Evolutionary conservation across 768 basidiomycete genomes (phyloP).

Genomic region (Lactarius hengduanensis): DNA sequence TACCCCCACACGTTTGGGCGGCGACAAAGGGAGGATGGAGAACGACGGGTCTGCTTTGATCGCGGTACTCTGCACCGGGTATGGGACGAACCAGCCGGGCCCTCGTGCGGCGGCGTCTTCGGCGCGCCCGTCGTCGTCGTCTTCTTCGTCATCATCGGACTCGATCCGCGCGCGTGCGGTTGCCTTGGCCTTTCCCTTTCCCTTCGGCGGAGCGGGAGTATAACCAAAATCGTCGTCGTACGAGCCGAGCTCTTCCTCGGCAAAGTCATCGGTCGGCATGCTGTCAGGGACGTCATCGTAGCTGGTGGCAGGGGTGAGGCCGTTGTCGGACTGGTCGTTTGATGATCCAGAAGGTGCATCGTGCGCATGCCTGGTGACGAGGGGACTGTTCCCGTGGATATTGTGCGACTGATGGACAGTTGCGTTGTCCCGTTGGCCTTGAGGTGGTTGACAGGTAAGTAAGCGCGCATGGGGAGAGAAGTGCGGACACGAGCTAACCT

Average conservation of each 20-base stretch:
- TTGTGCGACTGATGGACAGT: neutral
- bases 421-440: neutral
- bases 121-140: constrained; percentile 7
- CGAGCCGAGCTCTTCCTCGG: constrained; percentile 16
- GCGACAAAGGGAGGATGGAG: constrained; percentile 18
- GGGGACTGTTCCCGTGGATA: neutral
- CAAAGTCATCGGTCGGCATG: constrained; percentile 14
- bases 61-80: neutral
- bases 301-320: constrained; percentile 10
- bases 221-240: constrained; percentile 20
- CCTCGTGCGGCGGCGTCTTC: neutral
- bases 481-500: neutral
- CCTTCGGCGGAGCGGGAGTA: constrained; percentile 5
- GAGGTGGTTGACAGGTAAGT: neutral
- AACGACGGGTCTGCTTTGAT: constrained; percentile 16
- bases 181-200: constrained; percentile 8
- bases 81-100: neutral
- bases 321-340: constrained; percentile 8
- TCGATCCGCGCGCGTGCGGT: constrained; percentile 17
- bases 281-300: constrained; percentile 19
- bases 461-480: neutral
- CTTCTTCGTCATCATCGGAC: constrained; percentile 17
- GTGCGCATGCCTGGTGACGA: constrained; percentile 3
- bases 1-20: constrained; percentile 5
- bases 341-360: constrained; percentile 3